A percentile compares a stretch with the other conserved stretches of the same genome.
Evolutionary conservation across 2,329 filamentous ascomycete species (phyloP).

Genomic region (Colletotrichum coccodes): DNA sequence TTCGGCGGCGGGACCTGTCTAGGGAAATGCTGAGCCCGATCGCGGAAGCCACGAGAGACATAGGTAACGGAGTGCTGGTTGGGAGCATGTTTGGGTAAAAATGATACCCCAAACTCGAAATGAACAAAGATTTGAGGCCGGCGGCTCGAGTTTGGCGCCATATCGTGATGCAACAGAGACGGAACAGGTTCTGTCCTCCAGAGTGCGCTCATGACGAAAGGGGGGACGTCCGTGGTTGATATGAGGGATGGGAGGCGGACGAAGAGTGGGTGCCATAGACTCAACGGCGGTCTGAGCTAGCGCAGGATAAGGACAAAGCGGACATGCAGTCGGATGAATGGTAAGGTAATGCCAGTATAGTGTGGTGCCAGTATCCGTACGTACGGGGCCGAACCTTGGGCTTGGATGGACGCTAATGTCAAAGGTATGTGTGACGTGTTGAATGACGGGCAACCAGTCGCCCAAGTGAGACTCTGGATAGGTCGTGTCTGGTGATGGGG

Average conservation of each 20-base stretch:
- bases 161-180: conserved; percentile 38
- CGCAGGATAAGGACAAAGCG: conserved; percentile 25
- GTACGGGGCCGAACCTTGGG: conserved; percentile 26
- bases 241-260: conserved; percentile 15
- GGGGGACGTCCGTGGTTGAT: conserved; percentile 20
- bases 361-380: conserved; percentile 6
- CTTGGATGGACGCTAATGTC: conserved; percentile 24
- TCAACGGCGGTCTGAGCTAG: conserved; percentile 28
- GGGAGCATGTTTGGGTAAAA: conserved; percentile 53
- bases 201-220: conserved; percentile 35
- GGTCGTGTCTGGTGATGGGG: neutral
- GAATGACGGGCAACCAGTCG: neutral
- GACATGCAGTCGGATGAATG: conserved; percentile 27
- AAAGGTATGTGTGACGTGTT: conserved; percentile 23
- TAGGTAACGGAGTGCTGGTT: conserved; percentile 58
- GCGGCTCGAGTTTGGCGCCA: conserved; percentile 39
- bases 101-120: conserved; percentile 63
- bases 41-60: conserved; percentile 55
- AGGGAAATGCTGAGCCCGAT: conserved; percentile 52
- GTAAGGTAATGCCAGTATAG: conserved; percentile 2
- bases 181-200: conserved; percentile 34
- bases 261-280: conserved; percentile 9
- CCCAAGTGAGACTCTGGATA: neutral
- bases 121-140: conserved; percentile 60
- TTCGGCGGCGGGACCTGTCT: conserved; percentile 56